Conservation (phyloP, 2,329 filamentous ascomycete species). For the Byssochlamys sp. region DNA sequence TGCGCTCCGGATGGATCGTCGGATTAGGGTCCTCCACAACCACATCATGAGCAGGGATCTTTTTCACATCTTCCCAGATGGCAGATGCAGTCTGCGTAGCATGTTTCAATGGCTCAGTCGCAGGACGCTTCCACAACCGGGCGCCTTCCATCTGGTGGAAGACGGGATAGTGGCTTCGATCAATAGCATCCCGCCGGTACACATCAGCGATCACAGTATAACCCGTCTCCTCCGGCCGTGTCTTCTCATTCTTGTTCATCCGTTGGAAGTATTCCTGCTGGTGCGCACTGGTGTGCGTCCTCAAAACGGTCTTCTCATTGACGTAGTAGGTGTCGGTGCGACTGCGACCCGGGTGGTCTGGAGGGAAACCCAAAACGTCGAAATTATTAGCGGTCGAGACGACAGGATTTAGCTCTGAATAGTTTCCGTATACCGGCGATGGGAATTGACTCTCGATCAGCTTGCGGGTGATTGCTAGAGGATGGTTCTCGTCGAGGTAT, state of each 20-base stretch:
- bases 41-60: constrained; percentile 63
- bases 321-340: constrained; percentile 93
- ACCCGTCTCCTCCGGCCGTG: constrained; percentile 45
- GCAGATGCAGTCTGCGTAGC: constrained; percentile 41
- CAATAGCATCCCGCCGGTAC: constrained; percentile 87
- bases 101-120: constrained; percentile 20
- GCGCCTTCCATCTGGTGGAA: constrained; percentile 99
- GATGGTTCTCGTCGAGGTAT: constrained; percentile 87
- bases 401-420: constrained; percentile 72
- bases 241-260: constrained; percentile 42
- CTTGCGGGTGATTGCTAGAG: constrained; percentile 77
- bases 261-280: constrained; percentile 71
- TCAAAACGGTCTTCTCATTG: constrained; percentile 69
- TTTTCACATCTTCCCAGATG: constrained; percentile 62
- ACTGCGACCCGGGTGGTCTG: constrained; percentile 76
- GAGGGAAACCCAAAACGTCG: constrained; percentile 85
- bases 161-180: constrained; percentile 87
- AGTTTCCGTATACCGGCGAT: constrained; percentile 58
- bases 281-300: constrained; percentile 91
- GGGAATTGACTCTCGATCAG: constrained; percentile 88
- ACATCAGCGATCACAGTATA: constrained; percentile 92
- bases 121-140: constrained; percentile 67
- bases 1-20: constrained; percentile 63
- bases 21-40: constrained; percentile 77
- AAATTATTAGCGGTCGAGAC: constrained; percentile 85